A percentile compares a stretch with the other conserved stretches of the same genome.
Evolutionary conservation across 345 rosid species (phyloP).

Genomic region (Boechera divaricarpa): DNA sequence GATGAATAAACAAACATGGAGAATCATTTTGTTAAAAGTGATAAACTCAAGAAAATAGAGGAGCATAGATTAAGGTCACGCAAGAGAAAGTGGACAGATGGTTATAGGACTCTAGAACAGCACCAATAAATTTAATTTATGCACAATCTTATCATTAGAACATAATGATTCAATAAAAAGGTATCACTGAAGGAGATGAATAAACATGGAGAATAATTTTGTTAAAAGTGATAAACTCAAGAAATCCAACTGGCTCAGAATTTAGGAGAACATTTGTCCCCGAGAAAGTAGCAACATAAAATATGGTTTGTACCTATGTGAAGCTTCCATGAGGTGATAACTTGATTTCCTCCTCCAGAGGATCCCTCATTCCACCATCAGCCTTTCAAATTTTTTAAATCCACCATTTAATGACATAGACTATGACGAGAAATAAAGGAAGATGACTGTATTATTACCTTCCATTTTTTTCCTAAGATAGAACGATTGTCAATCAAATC

Average conservation of each 20-base stretch:
- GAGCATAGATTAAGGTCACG: not conserved
- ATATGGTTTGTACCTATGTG: conserved; percentile 41
- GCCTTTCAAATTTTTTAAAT: conserved; percentile 46
- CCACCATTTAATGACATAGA: not conserved
- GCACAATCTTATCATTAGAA: not conserved
- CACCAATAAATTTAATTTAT: not conserved
- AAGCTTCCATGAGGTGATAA: conserved; percentile 70
- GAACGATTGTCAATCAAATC: conserved; percentile 49
- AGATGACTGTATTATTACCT: conserved; percentile 44
- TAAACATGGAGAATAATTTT: not conserved
- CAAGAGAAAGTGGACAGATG: not conserved
- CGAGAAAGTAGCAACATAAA: not conserved
- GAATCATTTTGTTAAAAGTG: not conserved
- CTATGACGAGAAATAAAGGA: not conserved
- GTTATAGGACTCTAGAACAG: not conserved
- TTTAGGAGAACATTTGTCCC: not conserved
- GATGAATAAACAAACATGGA: not conserved
- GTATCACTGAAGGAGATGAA: not conserved
- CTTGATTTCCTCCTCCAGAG: conserved; percentile 51
- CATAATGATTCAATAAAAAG: not conserved
- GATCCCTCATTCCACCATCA: conserved; percentile 65
- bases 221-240: not conserved
- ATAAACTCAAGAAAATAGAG: not conserved
- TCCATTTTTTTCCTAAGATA: conserved; percentile 54
- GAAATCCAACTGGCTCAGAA: not conserved